Conservation (phyloP, 108 stramenopile species). For the Cyclotella baltica region DNA sequence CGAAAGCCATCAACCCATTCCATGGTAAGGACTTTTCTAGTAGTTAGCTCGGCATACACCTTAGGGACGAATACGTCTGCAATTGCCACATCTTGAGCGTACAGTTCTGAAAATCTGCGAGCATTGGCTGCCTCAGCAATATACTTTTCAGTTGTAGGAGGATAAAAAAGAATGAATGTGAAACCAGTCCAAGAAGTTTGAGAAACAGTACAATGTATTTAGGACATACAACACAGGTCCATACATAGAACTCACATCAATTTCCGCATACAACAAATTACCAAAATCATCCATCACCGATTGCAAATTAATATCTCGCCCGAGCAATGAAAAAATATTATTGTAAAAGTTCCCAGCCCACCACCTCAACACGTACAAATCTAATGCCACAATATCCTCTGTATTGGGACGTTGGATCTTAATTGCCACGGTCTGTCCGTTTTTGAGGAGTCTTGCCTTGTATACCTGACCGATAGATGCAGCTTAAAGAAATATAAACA, state of each 20-base stretch:
- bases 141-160: slow-evolving; percentile 44
- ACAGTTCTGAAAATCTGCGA: slow-evolving; percentile 93
- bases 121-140: slow-evolving; percentile 96
- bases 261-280: slow-evolving; percentile 93
- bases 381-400: slow-evolving; percentile 93
- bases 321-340: slow-evolving; percentile 68
- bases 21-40: slow-evolving; percentile 93
- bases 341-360: slow-evolving; percentile 89
- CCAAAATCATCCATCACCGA: slow-evolving; percentile 97
- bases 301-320: slow-evolving; percentile 90
- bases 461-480: slow-evolving; percentile 90
- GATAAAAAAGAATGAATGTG: neutral
- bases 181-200: neutral
- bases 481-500: slow-evolving; percentile 41
- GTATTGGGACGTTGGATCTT: slow-evolving; percentile 96
- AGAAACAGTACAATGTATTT: neutral
- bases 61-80: slow-evolving; percentile 93
- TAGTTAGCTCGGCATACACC: slow-evolving; percentile 90
- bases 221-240: neutral
- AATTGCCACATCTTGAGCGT: slow-evolving; percentile 78
- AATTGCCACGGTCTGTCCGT: slow-evolving; percentile 90
- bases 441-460: slow-evolving; percentile 88
- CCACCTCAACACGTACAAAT: slow-evolving; percentile 94
- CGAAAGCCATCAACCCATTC: slow-evolving; percentile 96
- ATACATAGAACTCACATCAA: slow-evolving; percentile 58